phyloP scores from a whole-genome alignment of 805 yeast genomes.

The Jamesozyma rosinii region DNA sequence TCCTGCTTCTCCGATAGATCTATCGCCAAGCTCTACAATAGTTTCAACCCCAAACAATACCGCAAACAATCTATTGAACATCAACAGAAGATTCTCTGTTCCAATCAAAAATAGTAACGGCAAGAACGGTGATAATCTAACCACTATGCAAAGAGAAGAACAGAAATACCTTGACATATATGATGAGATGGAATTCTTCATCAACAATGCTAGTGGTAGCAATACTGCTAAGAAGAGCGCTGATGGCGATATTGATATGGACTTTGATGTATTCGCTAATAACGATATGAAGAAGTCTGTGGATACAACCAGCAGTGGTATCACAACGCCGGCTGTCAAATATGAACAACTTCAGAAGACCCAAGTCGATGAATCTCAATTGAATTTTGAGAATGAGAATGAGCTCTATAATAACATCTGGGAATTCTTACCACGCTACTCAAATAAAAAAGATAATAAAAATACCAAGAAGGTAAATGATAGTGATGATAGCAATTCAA shows the following conservation, averaged over 20 bases:
- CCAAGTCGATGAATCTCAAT: not conserved
- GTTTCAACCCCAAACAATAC: slow-evolving; percentile 6
- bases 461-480: not conserved
- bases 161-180: not conserved
- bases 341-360: not conserved
- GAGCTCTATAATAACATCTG: slow-evolving; percentile 9
- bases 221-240: not conserved
- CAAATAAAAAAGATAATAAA: not conserved
- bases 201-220: not conserved
- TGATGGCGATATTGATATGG: not conserved
- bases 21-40: slow-evolving; percentile 6
- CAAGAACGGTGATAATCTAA: slow-evolving; percentile 1
- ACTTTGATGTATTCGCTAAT: not conserved
- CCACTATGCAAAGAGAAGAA: not conserved
- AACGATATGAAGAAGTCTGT: not conserved
- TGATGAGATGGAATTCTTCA: not conserved
- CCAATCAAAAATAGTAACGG: not conserved
- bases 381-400: slow-evolving; percentile 5
- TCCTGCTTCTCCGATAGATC: slow-evolving; percentile 3
- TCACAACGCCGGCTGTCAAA: not conserved
- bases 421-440: slow-evolving; percentile 11
- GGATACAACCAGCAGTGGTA: not conserved
- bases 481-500: not conserved
- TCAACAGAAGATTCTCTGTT: slow-evolving; percentile 2
- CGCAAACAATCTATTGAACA: not conserved